These are phyloP conservation scores for Acer campestre DNA, from an alignment of 345 rosid species.

Conservation along the genomic window DNA sequence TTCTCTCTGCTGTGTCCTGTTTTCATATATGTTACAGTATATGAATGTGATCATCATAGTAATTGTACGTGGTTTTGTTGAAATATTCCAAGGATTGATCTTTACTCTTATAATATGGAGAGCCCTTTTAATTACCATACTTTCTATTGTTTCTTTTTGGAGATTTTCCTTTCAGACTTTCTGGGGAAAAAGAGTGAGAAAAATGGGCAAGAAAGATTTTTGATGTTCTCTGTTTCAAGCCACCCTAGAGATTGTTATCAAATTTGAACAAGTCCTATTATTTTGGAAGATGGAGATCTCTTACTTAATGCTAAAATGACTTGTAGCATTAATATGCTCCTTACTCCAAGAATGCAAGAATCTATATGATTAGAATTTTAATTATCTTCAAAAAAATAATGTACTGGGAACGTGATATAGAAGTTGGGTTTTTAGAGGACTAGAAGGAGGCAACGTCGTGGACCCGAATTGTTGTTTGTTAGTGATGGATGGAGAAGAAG, in stretches of 20 bases:
- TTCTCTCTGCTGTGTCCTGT: not conserved
- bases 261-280: not conserved
- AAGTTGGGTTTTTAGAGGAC: not conserved
- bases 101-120: conserved; percentile 5
- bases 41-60: not conserved
- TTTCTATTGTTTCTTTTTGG: not conserved
- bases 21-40: not conserved
- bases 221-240: not conserved
- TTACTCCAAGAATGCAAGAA: too few relatives aligned
- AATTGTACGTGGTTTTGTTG: not conserved
- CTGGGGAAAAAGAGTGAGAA: not conserved
- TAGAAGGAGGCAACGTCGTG: not conserved
- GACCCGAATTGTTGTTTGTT: conserved; percentile 10
- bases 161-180: not conserved
- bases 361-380: too few relatives aligned
- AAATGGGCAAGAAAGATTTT: not conserved
- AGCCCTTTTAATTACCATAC: not conserved
- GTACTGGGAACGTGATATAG: too few relatives aligned
- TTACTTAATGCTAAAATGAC: too few relatives aligned
- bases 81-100: not conserved
- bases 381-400: too few relatives aligned
- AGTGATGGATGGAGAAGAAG: not conserved
- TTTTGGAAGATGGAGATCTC: not conserved
- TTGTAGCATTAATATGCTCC: too few relatives aligned
- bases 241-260: conserved; percentile 5